Evolutionary conservation across 75 land plant species (phyloP).

Genomic region (Cryptomeria japonica): DNA sequence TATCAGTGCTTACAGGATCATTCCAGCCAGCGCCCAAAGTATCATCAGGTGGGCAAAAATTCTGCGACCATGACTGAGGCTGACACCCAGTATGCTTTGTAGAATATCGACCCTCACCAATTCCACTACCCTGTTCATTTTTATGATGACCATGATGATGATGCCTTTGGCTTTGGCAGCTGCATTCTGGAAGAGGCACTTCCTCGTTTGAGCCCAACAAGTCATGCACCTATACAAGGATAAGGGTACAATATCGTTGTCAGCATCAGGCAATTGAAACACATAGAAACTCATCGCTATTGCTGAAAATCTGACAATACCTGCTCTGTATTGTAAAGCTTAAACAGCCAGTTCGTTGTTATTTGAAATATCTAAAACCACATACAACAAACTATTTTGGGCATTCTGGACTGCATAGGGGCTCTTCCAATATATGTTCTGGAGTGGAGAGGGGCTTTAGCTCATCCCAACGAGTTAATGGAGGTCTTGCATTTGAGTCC

Average conservation of each 20-base stretch:
- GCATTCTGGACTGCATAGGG: no score
- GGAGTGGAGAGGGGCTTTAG: background rate
- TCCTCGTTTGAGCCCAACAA: background rate
- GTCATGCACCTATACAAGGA: background rate
- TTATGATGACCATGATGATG: background rate
- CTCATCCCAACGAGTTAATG: background rate
- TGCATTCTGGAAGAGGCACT: background rate
- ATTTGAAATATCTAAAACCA: no score
- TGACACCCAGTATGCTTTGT: background rate
- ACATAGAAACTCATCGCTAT: no score
- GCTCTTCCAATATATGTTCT: no score
- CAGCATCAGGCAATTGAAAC: background rate
- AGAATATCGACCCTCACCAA: background rate
- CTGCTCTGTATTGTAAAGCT: no score
- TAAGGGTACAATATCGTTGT: background rate
- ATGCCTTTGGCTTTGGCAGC: background rate
- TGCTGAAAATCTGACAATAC: no score
- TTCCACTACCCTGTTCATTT: background rate
- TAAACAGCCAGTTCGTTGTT: no score
- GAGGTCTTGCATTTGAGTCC: background rate
- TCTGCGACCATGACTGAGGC: background rate
- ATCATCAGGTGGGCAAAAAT: slow-evolving; percentile 14
- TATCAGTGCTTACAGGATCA: slow-evolving; percentile 27
- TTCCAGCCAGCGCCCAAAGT: slow-evolving; percentile 28
- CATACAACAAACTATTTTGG: no score